A percentile compares a stretch with the other conserved stretches of the same genome.
These are phyloP conservation scores for Camillea tinctor DNA, from an alignment of 2,329 filamentous ascomycete genomes.

Conservation along the genomic window DNA sequence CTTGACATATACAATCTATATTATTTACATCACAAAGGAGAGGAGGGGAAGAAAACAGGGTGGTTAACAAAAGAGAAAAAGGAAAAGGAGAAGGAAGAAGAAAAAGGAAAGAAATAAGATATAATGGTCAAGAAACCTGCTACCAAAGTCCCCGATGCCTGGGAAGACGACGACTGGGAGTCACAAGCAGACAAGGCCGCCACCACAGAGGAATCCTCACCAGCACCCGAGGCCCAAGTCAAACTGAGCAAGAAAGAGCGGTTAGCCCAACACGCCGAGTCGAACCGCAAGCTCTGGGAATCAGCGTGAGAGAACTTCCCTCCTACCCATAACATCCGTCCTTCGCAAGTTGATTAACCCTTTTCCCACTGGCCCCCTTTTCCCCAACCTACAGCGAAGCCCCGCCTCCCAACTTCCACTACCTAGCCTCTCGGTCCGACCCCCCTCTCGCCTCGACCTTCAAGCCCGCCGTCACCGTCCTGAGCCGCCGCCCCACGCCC, in stretches of 20 bases:
- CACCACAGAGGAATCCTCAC: conserved; percentile 37
- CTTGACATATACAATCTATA: background rate
- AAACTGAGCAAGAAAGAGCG: conserved; percentile 71
- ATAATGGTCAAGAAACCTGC: conserved; percentile 45
- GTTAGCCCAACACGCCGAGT: conserved; percentile 75
- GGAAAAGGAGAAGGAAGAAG: conserved; percentile 7
- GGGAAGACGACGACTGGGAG: conserved; percentile 90
- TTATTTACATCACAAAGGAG: background rate
- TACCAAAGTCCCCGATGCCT: conserved; percentile 66
- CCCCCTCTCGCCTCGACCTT: conserved; percentile 64
- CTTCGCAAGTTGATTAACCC: background rate
- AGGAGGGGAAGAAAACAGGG: conserved; percentile 4
- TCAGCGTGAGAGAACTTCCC: conserved; percentile 63
- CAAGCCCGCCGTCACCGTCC: conserved; percentile 79
- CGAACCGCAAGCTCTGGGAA: conserved; percentile 85
- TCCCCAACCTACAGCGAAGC: conserved; percentile 62
- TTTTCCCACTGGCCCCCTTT: conserved; percentile 1
- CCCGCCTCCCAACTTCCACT: conserved; percentile 68
- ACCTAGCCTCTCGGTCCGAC: conserved; percentile 56
- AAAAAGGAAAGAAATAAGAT: conserved; percentile 4
- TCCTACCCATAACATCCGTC: background rate
- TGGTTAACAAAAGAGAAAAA: too few relatives aligned
- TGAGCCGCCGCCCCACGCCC: conserved; percentile 75
- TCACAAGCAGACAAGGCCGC: conserved; percentile 62
- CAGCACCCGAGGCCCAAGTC: conserved; percentile 35